Conservation (phyloP, 2,329 filamentous ascomycete genomes). For the Sporothrix luriei region DNA sequence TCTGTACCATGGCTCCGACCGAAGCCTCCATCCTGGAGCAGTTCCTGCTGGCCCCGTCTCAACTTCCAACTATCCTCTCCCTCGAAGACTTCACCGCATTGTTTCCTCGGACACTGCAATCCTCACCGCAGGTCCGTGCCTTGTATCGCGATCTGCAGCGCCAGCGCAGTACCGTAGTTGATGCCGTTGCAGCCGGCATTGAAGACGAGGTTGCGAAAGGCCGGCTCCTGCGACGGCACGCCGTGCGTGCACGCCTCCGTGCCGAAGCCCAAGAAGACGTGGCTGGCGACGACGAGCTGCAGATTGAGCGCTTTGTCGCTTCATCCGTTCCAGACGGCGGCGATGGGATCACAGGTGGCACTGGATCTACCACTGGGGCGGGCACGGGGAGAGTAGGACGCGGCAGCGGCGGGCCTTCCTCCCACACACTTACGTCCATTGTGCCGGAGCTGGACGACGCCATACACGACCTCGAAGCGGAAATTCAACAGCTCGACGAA, state of each 20-base stretch:
- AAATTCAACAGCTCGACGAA: slow-evolving; percentile 66
- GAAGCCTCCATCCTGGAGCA: slow-evolving; percentile 74
- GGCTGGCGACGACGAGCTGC: slow-evolving; percentile 66
- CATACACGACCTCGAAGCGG: slow-evolving; percentile 64
- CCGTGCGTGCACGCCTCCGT: slow-evolving; percentile 56
- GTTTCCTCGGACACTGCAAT: slow-evolving; percentile 69
- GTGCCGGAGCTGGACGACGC: slow-evolving; percentile 71
- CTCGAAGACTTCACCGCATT: slow-evolving; percentile 74
- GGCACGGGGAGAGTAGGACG: no score
- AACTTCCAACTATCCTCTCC: slow-evolving; percentile 72
- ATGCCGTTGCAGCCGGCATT: slow-evolving; percentile 67
- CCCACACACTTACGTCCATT: slow-evolving; percentile 66
- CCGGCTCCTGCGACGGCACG: slow-evolving; percentile 59
- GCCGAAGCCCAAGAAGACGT: slow-evolving; percentile 55
- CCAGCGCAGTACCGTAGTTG: slow-evolving; percentile 69
- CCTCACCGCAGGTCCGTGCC: slow-evolving; percentile 66
- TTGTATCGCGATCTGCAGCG: slow-evolving; percentile 80
- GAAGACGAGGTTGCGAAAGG: slow-evolving; percentile 63
- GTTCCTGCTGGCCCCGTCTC: slow-evolving; percentile 76
- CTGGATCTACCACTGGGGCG: no score
- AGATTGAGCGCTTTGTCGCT: slow-evolving; percentile 60
- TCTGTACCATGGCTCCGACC: slow-evolving; percentile 61
- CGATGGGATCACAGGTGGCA: background rate
- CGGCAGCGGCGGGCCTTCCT: background rate
- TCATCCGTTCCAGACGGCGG: slow-evolving; percentile 45